These are phyloP conservation scores for Abrus pulchellus DNA, from an alignment of 306 rosid genomes.

Conservation along the genomic window DNA sequence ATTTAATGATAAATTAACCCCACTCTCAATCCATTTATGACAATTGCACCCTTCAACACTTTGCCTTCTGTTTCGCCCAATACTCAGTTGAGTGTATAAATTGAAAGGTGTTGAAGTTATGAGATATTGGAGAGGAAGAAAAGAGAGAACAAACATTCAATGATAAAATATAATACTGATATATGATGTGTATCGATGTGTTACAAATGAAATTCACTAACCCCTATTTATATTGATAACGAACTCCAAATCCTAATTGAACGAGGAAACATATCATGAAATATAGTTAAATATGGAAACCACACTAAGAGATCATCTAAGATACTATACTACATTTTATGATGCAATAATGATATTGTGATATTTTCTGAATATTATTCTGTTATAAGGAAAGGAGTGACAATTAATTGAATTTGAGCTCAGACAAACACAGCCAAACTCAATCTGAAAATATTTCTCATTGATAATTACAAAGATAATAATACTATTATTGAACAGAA, in stretches of 20 bases:
- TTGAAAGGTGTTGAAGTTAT: background rate
- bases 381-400: background rate
- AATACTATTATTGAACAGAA: constrained; percentile 11
- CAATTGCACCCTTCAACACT: background rate
- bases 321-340: background rate
- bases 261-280: background rate
- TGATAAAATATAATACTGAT: background rate
- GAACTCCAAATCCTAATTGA: background rate
- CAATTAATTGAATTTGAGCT: constrained; percentile 11
- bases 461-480: constrained; percentile 16
- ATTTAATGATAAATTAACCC: background rate
- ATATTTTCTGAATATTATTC: constrained; percentile 2
- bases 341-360: background rate
- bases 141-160: background rate
- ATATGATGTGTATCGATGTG: background rate
- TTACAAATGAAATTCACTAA: background rate
- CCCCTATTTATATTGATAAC: background rate
- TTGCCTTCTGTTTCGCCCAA: background rate
- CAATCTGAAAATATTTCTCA: background rate
- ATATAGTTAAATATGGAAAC: constrained; percentile 4
- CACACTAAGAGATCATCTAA: constrained; percentile 1
- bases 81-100: background rate
- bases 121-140: background rate
- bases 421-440: constrained; percentile 17
- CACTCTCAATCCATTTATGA: constrained; percentile 1